Base-by-base conservation (phyloP, 2,329 filamentous ascomycete species). In the Escovopsis sp. region DNA sequence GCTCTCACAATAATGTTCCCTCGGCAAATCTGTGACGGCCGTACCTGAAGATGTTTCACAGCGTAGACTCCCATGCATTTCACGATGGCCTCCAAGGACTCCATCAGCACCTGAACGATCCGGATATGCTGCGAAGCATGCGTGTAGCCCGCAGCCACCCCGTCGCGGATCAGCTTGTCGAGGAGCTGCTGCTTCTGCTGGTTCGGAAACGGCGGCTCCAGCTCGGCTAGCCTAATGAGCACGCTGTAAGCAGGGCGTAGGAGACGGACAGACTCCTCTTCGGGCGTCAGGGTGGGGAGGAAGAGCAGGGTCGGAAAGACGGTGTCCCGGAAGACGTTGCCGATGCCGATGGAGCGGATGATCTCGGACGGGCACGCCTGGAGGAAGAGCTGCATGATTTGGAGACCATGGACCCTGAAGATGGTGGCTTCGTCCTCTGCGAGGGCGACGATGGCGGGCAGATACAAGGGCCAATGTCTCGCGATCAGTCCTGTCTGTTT, bases 251-350 rank as follows among this genome's bases (percentile, higher is more conserved):
- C 77, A 6, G 70, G 67, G 6, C 59, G 54, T 1, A 94, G 69
- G 3, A 95, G 63, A 2, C 55, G 53, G 2, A 82, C 55, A 4
- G 83, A 83, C 43, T 91, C 82, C 0, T 69, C 56, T 53, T 85
- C 81, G 0, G 83, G 77, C 0, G 85, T 94, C 36, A 94, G 65
- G 11, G 71, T 76, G 0, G 89, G 88, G 6, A 94, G 68, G 52
- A 78, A 84, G 7, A 81, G 69, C n/a, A 94, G 70, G 33, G 79
- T 77, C 1, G 85, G 83, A 49, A 80, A 71, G 2, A 85, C 61
- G 3, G 79, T 73, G 18, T 85, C 73, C 52, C 80, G 72, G 47
- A 89, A 81, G 26, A 89, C 72, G 12, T 69, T 62, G 19, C 70
- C 72, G 7, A 89, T 72, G 1, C 83, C 82, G 0, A 77, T 83